Conservation (phyloP, 345 rosid species). For the Trapa incisa region DNA sequence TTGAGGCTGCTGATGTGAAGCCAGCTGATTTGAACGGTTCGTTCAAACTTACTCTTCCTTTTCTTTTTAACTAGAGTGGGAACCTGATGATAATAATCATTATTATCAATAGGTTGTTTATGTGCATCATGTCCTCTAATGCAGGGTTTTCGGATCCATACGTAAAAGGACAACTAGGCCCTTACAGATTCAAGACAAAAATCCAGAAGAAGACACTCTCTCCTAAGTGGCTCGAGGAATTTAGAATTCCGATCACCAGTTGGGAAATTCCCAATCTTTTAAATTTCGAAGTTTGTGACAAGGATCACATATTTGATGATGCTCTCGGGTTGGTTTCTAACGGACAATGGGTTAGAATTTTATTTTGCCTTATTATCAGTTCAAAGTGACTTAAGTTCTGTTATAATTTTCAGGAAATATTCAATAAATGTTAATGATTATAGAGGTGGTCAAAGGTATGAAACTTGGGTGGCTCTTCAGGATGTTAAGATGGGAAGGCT, state of each 20-base stretch:
- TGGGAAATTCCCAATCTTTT: constrained; percentile 69
- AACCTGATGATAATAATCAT: neutral
- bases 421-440: constrained; percentile 44
- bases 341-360: neutral
- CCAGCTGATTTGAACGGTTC: constrained; percentile 80
- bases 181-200: constrained; percentile 65
- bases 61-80: neutral
- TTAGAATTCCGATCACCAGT: constrained; percentile 56
- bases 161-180: constrained; percentile 82
- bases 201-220: constrained; percentile 49
- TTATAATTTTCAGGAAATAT: constrained; percentile 36
- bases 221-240: constrained; percentile 92
- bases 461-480: constrained; percentile 84
- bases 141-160: constrained; percentile 94
- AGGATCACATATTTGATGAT: constrained; percentile 75
- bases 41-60: constrained; percentile 7
- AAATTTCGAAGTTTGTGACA: constrained; percentile 65
- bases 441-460: constrained; percentile 65
- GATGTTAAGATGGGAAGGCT: constrained; percentile 70
- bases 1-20: constrained; percentile 74
- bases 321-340: constrained; percentile 50
- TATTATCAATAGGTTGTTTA: neutral
- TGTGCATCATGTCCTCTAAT: constrained; percentile 3
- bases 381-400: neutral
- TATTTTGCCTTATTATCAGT: neutral